Evolutionary conservation across 2,329 filamentous ascomycete genomes (phyloP), one percentile per base, ranked within the genome.

Genomic region (Xylaria digitata): DNA sequence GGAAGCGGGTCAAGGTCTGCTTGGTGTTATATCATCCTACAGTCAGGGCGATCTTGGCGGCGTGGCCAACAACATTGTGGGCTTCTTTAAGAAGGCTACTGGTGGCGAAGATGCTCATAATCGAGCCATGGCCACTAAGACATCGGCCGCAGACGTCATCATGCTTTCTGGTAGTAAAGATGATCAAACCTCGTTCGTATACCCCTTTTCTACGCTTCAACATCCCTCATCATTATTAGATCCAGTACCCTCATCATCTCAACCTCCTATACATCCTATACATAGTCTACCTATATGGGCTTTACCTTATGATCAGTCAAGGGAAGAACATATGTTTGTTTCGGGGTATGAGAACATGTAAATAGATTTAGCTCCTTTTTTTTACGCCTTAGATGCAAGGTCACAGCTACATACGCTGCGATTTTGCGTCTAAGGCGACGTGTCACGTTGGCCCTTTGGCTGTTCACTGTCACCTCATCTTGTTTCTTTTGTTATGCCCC

Each of bases 141-240:
- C 96, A 17, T 96, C 92, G 61, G 91, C 94, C 1, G 96, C 96
- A 46, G 96, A 99, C 80, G 96, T 99, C 37, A 89, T 99, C 78
- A 97, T 97, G 92, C 97, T 94, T 92, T 97, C 93, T 68, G 96
- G 96, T 64, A 96, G 93, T 82, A 97, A 97, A 81, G 96, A 99
- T 77, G 89, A 90, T 68, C 96, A 98, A 81, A 99, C 96, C 72
- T 94, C 92, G 90, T 90, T 82, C 79, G 87, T 87, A 76, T 73
- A 76, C 69, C 73, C 76, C 75, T 76, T 77, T 73, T 62, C 73
- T 72, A 56, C 63, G 26, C 58, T 72, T 50, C 60, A 56, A 23
- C 54, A 53, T 52, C 53, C 58, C 46, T 46, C 37, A 32, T 40
- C 43, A 17, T 53, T 55, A 43, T 66, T 61, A 66, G 61, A 62